Percentiles rank a stretch among this genome's conserved stretches.
These are phyloP conservation scores for Licmophora abbreviata DNA, from an alignment of 108 stramenopile genomes.

Conservation along the genomic window DNA sequence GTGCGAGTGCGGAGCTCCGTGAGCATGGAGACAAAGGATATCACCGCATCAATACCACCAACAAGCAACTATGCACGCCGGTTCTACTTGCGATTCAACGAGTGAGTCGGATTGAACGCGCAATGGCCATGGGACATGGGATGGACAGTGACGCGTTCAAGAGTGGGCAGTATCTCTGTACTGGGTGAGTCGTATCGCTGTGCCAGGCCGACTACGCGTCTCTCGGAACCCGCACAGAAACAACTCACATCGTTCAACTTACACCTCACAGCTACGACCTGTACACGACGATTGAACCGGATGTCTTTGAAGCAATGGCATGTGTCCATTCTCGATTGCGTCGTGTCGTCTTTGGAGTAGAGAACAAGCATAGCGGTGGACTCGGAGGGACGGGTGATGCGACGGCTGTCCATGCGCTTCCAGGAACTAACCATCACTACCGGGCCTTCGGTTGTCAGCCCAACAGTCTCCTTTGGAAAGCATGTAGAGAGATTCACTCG, in stretches of 20 bases:
- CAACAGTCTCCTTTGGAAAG: not conserved
- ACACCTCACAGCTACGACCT: constrained; percentile 33
- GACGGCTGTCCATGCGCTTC: constrained; percentile 42
- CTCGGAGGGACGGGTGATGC: constrained; percentile 23
- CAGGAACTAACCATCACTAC: constrained; percentile 78
- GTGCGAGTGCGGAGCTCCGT: constrained; percentile 15
- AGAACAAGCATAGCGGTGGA: constrained; percentile 26
- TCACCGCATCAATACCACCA: constrained; percentile 15
- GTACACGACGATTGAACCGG: constrained; percentile 54
- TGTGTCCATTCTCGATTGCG: constrained; percentile 64
- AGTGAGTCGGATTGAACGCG: constrained; percentile 65
- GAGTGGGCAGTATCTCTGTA: constrained; percentile 61
- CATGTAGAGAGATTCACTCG: too few species aligned
- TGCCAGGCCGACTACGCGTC: not conserved
- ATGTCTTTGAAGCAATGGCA: constrained; percentile 73
- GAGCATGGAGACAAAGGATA: not conserved
- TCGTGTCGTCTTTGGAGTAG: constrained; percentile 46
- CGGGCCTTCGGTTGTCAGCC: constrained; percentile 36
- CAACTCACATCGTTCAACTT: not conserved
- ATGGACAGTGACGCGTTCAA: constrained; percentile 29
- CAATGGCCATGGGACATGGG: constrained; percentile 24
- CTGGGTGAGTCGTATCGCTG: constrained; percentile 24
- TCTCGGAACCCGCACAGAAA: not conserved
- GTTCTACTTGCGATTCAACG: constrained; percentile 69
- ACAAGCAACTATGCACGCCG: constrained; percentile 59